Conservation (phyloP, 148 eudicot genomes). For the Diospyros lotus region DNA sequence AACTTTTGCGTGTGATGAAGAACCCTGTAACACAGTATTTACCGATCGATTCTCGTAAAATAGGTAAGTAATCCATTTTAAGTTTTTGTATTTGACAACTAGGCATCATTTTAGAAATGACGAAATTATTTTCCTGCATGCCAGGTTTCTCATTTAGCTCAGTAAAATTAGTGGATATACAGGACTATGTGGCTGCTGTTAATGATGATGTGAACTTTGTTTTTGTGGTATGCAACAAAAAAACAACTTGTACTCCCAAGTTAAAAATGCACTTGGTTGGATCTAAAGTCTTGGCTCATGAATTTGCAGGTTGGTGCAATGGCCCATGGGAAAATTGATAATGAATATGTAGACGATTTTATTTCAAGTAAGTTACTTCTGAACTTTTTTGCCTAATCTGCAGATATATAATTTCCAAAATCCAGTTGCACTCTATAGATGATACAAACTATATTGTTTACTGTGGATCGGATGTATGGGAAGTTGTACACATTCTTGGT, state of each 20-base stretch:
- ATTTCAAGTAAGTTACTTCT: conserved; percentile 55
- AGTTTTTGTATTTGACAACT: neutral
- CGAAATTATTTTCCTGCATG: conserved; percentile 16
- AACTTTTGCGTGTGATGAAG: conserved; percentile 72
- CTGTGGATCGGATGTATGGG: too few relatives aligned
- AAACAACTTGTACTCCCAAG: neutral
- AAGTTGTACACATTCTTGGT: too few relatives aligned
- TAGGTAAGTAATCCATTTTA: conserved; percentile 45
- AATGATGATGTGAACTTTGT: conserved; percentile 58
- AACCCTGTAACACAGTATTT: conserved; percentile 92
- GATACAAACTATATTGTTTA: too few relatives aligned
- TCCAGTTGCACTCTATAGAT: too few relatives aligned
- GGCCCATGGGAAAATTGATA: conserved; percentile 90
- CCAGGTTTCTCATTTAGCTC: conserved; percentile 94
- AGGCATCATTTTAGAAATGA: neutral
- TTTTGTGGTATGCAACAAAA: conserved; percentile 67
- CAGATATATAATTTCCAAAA: too few relatives aligned
- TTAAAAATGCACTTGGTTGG: neutral
- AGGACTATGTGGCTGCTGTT: conserved; percentile 57
- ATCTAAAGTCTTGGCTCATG: conserved; percentile 16
- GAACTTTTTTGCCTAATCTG: neutral
- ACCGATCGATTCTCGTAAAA: conserved; percentile 69
- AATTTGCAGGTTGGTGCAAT: conserved; percentile 86
- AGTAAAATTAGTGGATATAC: conserved; percentile 74
- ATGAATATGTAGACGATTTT: conserved; percentile 69